phyloP scores from a whole-genome alignment of 805 yeast genomes.

The Wickerhamomyces alni region DNA sequence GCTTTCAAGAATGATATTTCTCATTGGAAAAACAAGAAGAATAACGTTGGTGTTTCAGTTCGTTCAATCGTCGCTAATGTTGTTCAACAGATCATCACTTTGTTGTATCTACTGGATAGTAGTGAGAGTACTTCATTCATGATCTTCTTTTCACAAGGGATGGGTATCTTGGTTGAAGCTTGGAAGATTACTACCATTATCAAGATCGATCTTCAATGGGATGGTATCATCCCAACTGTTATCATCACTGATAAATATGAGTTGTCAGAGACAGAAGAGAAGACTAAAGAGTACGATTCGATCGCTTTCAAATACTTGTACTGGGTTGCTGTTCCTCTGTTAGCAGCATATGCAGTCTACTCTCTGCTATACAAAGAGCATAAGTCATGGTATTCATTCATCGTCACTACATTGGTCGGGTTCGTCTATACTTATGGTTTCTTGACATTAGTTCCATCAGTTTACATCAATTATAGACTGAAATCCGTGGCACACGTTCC shows the following conservation, averaged over 20 bases:
- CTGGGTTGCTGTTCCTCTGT: slow-evolving; percentile 30
- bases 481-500: slow-evolving; percentile 39
- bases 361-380: slow-evolving; percentile 31
- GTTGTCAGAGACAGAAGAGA: slow-evolving; percentile 30
- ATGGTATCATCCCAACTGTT: slow-evolving; percentile 18
- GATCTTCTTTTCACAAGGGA: slow-evolving; percentile 30
- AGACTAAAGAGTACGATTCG: slow-evolving; percentile 34
- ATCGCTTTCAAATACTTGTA: slow-evolving; percentile 34
- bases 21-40: slow-evolving; percentile 35
- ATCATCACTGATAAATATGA: slow-evolving; percentile 27
- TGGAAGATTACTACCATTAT: slow-evolving; percentile 36
- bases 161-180: slow-evolving; percentile 34
- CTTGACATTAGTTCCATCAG: slow-evolving; percentile 32
- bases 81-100: slow-evolving; percentile 32
- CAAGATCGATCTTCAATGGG: slow-evolving; percentile 23
- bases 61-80: slow-evolving; percentile 34
- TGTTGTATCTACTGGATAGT: slow-evolving; percentile 32
- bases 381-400: slow-evolving; percentile 37
- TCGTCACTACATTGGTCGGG: slow-evolving; percentile 33
- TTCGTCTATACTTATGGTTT: slow-evolving; percentile 37
- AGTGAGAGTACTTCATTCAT: slow-evolving; percentile 33
- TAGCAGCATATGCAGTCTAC: slow-evolving; percentile 30
- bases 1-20: slow-evolving; percentile 37
- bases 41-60: slow-evolving; percentile 33
- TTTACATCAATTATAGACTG: slow-evolving; percentile 35